These are phyloP conservation scores for Fusarium devonianum DNA, from an alignment of 2,329 filamentous ascomycete species.

Conservation along the genomic window DNA sequence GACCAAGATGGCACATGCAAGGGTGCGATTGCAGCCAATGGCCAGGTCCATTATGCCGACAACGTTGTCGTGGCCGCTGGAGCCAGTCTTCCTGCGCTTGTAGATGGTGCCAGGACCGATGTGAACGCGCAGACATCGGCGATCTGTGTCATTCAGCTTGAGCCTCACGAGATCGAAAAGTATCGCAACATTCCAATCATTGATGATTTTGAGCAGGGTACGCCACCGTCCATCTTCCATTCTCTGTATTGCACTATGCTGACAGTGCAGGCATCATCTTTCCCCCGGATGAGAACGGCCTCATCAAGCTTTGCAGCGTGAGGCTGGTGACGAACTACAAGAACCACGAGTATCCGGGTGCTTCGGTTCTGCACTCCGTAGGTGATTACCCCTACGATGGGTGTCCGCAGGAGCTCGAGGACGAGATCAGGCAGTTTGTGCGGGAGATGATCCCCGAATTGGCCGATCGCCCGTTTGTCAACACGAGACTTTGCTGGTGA, in stretches of 20 bases:
- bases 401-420: conserved; percentile 58
- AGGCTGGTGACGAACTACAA: conserved; percentile 59
- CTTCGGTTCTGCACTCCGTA: conserved; percentile 31
- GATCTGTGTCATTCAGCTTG: conserved; percentile 68
- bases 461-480: conserved; percentile 53
- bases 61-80: conserved; percentile 71
- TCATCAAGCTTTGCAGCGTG: conserved; percentile 63
- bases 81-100: conserved; percentile 68
- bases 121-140: conserved; percentile 70
- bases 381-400: conserved; percentile 38
- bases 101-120: conserved; percentile 66
- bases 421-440: conserved; percentile 60
- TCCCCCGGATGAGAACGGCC: conserved; percentile 55
- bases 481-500: conserved; percentile 54
- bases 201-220: conserved; percentile 42
- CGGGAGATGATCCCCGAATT: conserved; percentile 47
- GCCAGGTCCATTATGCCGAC: conserved; percentile 59
- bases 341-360: conserved; percentile 39
- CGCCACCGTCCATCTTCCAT: too few relatives aligned
- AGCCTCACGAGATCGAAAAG: conserved; percentile 61
- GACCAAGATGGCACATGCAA: conserved; percentile 36
- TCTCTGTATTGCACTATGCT: too few relatives aligned
- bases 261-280: conserved; percentile 57
- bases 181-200: conserved; percentile 53
- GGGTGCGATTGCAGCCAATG: conserved; percentile 60